These are phyloP conservation scores for Lunularia cruciata DNA, from an alignment of 225 moss, liverwort and hornwort genomes.

Conservation along the genomic window DNA sequence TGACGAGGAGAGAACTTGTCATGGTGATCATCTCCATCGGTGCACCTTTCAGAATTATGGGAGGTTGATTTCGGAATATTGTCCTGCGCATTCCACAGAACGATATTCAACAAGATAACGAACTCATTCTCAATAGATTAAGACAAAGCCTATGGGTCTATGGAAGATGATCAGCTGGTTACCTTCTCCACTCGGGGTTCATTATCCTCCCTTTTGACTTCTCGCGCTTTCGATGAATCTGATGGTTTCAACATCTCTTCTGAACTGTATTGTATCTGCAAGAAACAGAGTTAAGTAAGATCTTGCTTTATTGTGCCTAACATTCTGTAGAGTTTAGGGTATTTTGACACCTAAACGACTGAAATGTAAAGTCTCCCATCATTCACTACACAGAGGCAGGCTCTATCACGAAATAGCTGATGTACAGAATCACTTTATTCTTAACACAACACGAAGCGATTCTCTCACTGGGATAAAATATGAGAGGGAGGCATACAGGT, in stretches of 20 bases:
- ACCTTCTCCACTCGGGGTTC: neutral
- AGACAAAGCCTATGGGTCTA: neutral
- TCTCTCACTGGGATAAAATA: neutral
- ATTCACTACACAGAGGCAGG: too few species aligned
- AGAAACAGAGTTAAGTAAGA: neutral
- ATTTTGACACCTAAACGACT: neutral
- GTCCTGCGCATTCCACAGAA: too few species aligned
- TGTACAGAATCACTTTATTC: neutral
- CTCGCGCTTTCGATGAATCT: neutral
- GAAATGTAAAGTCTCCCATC: neutral
- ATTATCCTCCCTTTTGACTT: neutral
- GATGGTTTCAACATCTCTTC: constrained; percentile 15
- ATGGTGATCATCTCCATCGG: neutral
- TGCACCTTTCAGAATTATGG: too few species aligned
- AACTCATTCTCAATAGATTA: too few species aligned
- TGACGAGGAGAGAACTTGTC: too few species aligned
- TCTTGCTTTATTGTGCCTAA: too few species aligned
- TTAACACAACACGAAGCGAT: neutral
- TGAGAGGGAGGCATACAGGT: too few species aligned
- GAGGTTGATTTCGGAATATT: neutral
- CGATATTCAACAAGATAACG: too few species aligned
- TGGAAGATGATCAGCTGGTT: neutral
- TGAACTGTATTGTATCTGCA: constrained; percentile 16
- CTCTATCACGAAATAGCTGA: neutral
- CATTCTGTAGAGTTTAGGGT: neutral